Base-by-base conservation (phyloP, 176 grass and related monocot species). In the Aegilops longissima region DNA sequence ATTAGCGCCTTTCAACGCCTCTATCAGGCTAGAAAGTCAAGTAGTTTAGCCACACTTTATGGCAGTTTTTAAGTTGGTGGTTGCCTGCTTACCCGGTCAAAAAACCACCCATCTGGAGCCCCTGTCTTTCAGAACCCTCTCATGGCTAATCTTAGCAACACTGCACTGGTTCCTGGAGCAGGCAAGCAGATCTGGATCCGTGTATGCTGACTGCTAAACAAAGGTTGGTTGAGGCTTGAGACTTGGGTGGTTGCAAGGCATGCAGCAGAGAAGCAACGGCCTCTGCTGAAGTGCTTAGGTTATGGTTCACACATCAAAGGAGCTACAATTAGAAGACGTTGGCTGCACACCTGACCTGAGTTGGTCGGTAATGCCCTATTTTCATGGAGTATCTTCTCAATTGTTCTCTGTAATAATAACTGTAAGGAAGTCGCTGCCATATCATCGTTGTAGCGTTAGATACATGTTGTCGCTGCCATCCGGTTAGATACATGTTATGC, bases 61-160 rank as follows among this genome's bases (percentile, higher is more conserved):
- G 68, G 20, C 85, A 61, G 70, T 66, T 58, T 51, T 62, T 17
- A 73, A 87, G 85, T 79, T 80, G 47, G 89, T 67, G 45, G 80
- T 76, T 80, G 59, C 85, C 45, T 78, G 66, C 80, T 80, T 59
- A 84, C 70, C 27, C 52, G 36, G 89, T 80, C 67, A 87, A 29
- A 31, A 29, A 35, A 66, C 8, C 70, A 69, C 34, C 36, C 61
- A 84, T 25, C 39, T 68, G 80, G 40, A 76, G 35, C 59, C 80
- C 34, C 35, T 61, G 29, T 49, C 45, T 83, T 75, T 58, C 42
- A 69, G 35, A 27, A 29, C 20, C 12, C 8, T 89, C 77, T 16
- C 59, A 73, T 35, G 25, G 67, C 85, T 87, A 91, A 87, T 49
- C 80, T 84, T 76, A 91, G 89, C 21, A 68, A 65, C 81, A 76